Percentiles rank a stretch among this genome's conserved stretches.
Evolutionary conservation across 805 yeast genomes (phyloP).

Genomic region (Metschnikowia lochheadii): DNA sequence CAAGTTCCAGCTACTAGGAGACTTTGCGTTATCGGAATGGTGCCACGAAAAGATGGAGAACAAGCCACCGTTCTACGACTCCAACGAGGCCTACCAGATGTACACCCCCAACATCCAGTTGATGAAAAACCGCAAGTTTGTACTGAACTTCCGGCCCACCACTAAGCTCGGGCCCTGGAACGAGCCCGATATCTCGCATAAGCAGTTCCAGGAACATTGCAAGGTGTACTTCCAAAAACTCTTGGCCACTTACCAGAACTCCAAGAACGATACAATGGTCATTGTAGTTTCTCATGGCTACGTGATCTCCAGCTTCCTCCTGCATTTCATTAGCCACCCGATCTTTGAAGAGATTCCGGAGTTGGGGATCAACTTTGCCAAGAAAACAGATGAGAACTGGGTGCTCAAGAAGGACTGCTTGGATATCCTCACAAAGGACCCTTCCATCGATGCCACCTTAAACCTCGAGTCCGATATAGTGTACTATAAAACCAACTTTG

Average conservation of each 20-base stretch:
- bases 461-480: constrained; percentile 41
- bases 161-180: constrained; percentile 40
- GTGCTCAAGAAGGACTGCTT: constrained; percentile 31
- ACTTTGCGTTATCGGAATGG: constrained; percentile 45
- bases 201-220: constrained; percentile 37
- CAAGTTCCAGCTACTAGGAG: constrained; percentile 38
- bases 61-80: constrained; percentile 40
- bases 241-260: constrained; percentile 37
- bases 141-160: constrained; percentile 41
- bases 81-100: constrained; percentile 44
- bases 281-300: constrained; percentile 42
- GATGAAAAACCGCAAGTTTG: constrained; percentile 29
- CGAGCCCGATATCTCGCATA: constrained; percentile 37
- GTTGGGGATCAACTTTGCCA: constrained; percentile 33
- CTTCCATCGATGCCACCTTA: constrained; percentile 25
- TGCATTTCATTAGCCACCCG: constrained; percentile 41
- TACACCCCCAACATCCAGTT: constrained; percentile 40
- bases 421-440: constrained; percentile 23
- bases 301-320: constrained; percentile 35
- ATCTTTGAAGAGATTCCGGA: constrained; percentile 44
- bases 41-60: constrained; percentile 41
- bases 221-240: constrained; percentile 38
- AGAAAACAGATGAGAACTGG: constrained; percentile 27
- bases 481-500: constrained; percentile 41
- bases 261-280: constrained; percentile 31